These are phyloP conservation scores for Canavalia gladiata DNA, from an alignment of 306 rosid genomes.

Conservation along the genomic window DNA sequence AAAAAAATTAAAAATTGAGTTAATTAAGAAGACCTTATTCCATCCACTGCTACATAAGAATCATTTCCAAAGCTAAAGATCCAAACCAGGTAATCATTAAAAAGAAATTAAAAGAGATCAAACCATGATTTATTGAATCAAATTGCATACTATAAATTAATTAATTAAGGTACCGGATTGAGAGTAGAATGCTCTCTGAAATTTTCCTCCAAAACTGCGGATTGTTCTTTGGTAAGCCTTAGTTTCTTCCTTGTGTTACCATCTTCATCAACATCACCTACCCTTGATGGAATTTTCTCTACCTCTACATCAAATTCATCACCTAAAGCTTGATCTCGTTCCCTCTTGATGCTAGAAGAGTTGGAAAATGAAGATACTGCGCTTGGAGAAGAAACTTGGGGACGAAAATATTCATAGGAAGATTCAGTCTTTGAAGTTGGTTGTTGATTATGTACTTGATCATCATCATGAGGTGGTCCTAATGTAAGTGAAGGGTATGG, in stretches of 20 bases:
- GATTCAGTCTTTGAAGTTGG: constrained; percentile 43
- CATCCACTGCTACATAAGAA: too few species aligned
- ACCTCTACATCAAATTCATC: constrained; percentile 57
- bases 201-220: constrained; percentile 74
- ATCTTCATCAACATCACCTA: constrained; percentile 58
- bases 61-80: too few species aligned
- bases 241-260: constrained; percentile 86
- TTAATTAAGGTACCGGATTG: constrained; percentile 62
- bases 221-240: constrained; percentile 84
- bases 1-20: neutral
- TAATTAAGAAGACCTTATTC: neutral
- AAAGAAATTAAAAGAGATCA: too few species aligned
- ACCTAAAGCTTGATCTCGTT: constrained; percentile 51
- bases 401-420: constrained; percentile 40
- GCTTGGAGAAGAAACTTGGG: constrained; percentile 57
- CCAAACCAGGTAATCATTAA: neutral
- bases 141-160: too few species aligned
- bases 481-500: constrained; percentile 68
- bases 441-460: constrained; percentile 22
- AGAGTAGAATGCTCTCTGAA: constrained; percentile 67
- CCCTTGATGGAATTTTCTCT: constrained; percentile 51
- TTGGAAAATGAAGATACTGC: constrained; percentile 78
- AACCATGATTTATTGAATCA: too few species aligned
- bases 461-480: constrained; percentile 59
- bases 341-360: constrained; percentile 74